Evolutionary conservation across 1,139 yeast genomes (phyloP).

Genomic region (Kodamaea suecica): DNA sequence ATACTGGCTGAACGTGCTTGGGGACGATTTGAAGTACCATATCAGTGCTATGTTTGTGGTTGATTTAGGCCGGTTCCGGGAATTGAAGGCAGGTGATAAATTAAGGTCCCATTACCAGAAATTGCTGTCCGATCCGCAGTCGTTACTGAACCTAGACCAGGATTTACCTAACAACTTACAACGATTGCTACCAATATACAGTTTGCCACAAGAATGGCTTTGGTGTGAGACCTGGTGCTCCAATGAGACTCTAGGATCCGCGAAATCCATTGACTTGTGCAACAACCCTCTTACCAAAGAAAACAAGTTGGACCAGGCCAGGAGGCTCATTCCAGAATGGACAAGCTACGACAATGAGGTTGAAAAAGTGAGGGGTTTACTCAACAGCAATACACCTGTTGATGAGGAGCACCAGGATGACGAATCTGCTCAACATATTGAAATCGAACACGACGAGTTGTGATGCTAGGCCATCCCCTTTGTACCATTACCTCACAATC

Average conservation of each 20-base stretch:
- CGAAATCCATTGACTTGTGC: constrained; percentile 80
- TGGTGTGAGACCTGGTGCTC: constrained; percentile 96
- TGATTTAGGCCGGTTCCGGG: constrained; percentile 66
- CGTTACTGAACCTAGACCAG: constrained; percentile 83
- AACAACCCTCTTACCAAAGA: constrained; percentile 81
- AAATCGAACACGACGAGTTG: constrained; percentile 17
- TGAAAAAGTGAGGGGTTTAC: constrained; percentile 3
- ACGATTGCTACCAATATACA: constrained; percentile 57
- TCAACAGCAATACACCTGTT: too few relatives aligned
- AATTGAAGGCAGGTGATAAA: constrained; percentile 69
- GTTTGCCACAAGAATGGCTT: constrained; percentile 79
- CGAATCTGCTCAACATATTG: too few relatives aligned
- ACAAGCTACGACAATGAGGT: constrained; percentile 44
- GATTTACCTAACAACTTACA: constrained; percentile 90
- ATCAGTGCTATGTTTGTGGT: constrained; percentile 84
- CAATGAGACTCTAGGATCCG: constrained; percentile 55
- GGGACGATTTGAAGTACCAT: constrained; percentile 64
- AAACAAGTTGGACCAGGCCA: constrained; percentile 69
- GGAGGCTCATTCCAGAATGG: constrained; percentile 81
- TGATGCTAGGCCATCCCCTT: constrained; percentile 5
- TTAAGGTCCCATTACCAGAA: constrained; percentile 85
- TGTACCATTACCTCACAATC: constrained; percentile 7
- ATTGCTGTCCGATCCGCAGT: constrained; percentile 72
- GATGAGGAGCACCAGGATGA: constrained; percentile 2
- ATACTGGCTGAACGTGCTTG: constrained; percentile 72